These are phyloP conservation scores for Graphilbum fragrans DNA, from an alignment of 2,329 filamentous ascomycete species.

Conservation along the genomic window DNA sequence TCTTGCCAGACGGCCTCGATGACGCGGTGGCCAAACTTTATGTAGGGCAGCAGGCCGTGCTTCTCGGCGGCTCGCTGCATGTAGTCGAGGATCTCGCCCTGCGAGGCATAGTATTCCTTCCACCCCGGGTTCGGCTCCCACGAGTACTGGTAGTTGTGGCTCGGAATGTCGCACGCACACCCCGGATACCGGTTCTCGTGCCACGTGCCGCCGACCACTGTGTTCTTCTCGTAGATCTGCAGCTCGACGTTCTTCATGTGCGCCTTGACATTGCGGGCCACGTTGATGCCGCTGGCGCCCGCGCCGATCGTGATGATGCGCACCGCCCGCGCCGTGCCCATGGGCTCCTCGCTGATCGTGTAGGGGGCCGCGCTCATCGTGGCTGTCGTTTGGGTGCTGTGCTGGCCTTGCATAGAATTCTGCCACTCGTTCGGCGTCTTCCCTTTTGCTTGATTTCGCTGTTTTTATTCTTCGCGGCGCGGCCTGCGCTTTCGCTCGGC, in stretches of 20 bases:
- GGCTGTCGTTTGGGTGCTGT: too few species aligned
- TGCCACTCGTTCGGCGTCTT: too few species aligned
- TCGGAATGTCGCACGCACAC: slow-evolving; percentile 12
- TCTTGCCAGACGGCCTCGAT: slow-evolving; percentile 8
- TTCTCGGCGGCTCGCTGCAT: slow-evolving; percentile 3
- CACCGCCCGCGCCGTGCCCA: slow-evolving; percentile 6
- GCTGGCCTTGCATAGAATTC: too few species aligned
- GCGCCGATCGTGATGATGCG: slow-evolving; percentile 29
- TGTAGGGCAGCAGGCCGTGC: slow-evolving; percentile 4
- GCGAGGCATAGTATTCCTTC: slow-evolving; percentile 7
- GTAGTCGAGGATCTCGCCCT: slow-evolving; percentile 9
- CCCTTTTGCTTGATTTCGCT: too few species aligned
- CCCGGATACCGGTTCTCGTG: slow-evolving; percentile 12
- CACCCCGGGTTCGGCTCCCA: slow-evolving; percentile 10
- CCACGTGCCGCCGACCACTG: slow-evolving; percentile 8
- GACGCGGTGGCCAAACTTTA: slow-evolving; percentile 7
- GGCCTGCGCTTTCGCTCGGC: too few species aligned
- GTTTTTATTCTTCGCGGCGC: too few species aligned
- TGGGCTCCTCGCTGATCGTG: slow-evolving; percentile 4
- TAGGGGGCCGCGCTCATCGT: neutral
- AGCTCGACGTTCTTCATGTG: slow-evolving; percentile 8
- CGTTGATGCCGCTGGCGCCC: slow-evolving; percentile 17
- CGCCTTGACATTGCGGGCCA: slow-evolving; percentile 4
- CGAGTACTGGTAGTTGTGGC: slow-evolving; percentile 9
- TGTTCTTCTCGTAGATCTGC: slow-evolving; percentile 10